A percentile compares a stretch with the other conserved stretches of the same genome.
Conservation (phyloP, 441 rosid species). For the Mallotus japonicus region DNA sequence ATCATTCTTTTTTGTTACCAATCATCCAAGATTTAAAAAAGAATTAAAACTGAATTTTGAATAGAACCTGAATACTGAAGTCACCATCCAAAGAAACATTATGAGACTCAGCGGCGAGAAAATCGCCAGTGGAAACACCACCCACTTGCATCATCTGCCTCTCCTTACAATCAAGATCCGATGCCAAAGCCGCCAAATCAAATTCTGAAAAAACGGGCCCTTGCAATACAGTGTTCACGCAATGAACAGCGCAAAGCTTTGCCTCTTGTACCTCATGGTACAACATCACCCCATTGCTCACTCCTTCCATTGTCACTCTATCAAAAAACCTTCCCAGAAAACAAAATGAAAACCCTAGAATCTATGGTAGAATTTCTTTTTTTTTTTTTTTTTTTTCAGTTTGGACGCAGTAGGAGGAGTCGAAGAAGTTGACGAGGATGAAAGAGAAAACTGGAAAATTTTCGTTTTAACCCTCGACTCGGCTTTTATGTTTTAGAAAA, state of each 20-base stretch:
- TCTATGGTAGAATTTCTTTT: no score
- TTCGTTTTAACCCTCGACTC: no score
- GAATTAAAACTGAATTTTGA: neutral
- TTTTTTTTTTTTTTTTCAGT: neutral
- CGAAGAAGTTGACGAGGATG: neutral
- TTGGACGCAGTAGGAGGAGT: neutral
- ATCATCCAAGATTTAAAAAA: neutral
- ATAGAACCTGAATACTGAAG: constrained; percentile 79
- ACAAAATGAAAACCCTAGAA: constrained; percentile 20
- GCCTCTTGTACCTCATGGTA: constrained; percentile 98
- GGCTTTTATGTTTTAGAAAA: no score
- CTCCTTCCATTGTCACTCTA: constrained; percentile 51
- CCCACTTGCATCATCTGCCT: constrained; percentile 72
- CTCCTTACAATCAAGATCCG: constrained; percentile 83
- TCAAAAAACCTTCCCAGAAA: no score
- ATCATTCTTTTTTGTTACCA: neutral
- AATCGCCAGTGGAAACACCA: constrained; percentile 49
- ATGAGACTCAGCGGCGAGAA: constrained; percentile 76
- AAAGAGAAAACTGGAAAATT: no score
- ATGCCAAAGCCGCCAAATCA: constrained; percentile 89
- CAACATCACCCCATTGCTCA: constrained; percentile 90
- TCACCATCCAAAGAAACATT: constrained; percentile 91
- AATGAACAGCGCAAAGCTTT: constrained; percentile 97
- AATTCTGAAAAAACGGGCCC: constrained; percentile 96
- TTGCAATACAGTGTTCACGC: constrained; percentile 90